Evolutionary conservation across 2,329 filamentous ascomycete species (phyloP).

Genomic region (Phialophora chinensis): DNA sequence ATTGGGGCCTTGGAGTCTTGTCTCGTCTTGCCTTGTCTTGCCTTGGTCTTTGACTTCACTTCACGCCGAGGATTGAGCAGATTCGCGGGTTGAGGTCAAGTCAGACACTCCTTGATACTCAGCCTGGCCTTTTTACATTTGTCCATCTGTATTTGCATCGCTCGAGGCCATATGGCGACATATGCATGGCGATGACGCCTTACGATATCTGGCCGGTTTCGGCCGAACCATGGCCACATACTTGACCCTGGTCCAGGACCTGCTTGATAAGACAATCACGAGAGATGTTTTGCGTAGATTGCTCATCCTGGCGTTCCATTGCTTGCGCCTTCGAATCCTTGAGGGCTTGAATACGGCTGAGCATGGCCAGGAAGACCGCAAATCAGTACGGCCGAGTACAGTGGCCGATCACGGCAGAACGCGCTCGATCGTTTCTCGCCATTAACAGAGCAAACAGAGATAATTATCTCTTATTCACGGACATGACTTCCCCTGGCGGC

Average conservation of each 20-base stretch:
- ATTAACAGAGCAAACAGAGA: too few relatives aligned
- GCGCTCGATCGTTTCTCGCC: not conserved
- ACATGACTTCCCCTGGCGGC: too few relatives aligned
- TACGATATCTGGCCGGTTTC: constrained; percentile 6
- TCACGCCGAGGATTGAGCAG: too few relatives aligned
- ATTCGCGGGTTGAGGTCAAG: not conserved
- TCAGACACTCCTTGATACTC: not conserved
- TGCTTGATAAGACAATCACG: not conserved
- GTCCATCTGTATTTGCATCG: not conserved
- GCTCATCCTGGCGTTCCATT: not conserved
- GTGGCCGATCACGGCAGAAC: not conserved
- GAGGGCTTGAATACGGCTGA: not conserved
- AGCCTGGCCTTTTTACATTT: not conserved
- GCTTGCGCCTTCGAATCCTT: not conserved
- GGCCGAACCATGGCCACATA: not conserved
- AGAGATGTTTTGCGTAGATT: not conserved
- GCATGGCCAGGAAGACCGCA: not conserved
- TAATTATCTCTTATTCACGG: too few relatives aligned
- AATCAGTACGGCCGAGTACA: not conserved
- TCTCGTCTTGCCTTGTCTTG: too few relatives aligned
- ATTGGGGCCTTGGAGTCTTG: too few relatives aligned
- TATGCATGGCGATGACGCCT: constrained; percentile 22
- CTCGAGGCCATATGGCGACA: constrained; percentile 13
- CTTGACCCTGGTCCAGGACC: not conserved
- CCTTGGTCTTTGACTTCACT: too few relatives aligned